These are phyloP conservation scores for Plasmodium vinckei DNA, from an alignment of 169 alveolate genomes.

Conservation along the genomic window DNA sequence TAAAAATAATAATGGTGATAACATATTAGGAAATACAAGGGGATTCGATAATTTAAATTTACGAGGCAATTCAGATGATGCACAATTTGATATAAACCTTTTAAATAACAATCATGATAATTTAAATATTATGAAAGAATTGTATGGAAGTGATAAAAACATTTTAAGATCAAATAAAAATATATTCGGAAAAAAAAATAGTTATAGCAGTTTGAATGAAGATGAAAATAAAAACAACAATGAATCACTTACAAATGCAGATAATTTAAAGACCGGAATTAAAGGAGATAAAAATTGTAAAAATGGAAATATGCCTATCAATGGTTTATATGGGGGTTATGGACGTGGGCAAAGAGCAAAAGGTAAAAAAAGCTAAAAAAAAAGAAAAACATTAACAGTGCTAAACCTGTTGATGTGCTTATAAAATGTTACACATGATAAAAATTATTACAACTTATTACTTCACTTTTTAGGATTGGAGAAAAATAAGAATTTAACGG, in stretches of 20 bases:
- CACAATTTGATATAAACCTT: no score
- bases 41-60: no score
- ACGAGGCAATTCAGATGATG: no score
- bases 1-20: no score
- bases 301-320: background rate
- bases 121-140: background rate
- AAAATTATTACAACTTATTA: no score
- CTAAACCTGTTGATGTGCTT: background rate
- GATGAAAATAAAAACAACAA: background rate
- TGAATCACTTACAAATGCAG: background rate
- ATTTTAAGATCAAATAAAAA: background rate
- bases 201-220: background rate
- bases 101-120: background rate
- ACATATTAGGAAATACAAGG: no score
- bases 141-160: constrained; percentile 2
- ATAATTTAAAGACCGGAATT: background rate
- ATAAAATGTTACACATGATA: background rate
- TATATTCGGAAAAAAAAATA: background rate
- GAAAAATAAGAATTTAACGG: background rate
- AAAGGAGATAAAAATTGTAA: background rate
- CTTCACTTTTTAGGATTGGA: background rate
- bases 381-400: background rate
- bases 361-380: constrained; percentile 6
- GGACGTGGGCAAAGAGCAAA: constrained; percentile 60
- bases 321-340: constrained; percentile 7